Base-by-base conservation (phyloP, 2,329 filamentous ascomycete species). In the Fusarium protoensiforme region DNA sequence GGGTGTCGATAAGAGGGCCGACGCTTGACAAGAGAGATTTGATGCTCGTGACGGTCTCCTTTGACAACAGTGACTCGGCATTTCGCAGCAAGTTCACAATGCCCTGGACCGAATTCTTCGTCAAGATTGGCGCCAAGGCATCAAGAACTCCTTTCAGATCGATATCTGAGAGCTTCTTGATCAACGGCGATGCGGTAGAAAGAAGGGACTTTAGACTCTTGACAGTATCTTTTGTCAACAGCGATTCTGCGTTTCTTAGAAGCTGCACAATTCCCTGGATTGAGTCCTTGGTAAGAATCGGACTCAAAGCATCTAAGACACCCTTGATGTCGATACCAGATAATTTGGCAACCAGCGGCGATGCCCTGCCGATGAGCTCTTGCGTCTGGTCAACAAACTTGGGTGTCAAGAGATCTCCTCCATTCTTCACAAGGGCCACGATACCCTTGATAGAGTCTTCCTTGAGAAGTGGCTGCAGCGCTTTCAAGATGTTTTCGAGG, bases 321-420 rank as follows among this genome's bases (percentile, higher is more conserved):
- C 78, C 78, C 65, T 79, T 71, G 0, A 85, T 65, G n/a, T 84
- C 81, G 7, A 84, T 74, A 38, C 81, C 78, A 57, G 78, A 68
- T 1, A 81, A 31, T 18, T 74, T 74, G 5, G 80, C 69, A 10
- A 80, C 74, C 10, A 78, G 65, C 7, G 75, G 79, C 14, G 69
- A 76, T 11, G 71, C 77, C 18, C 72, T 76, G n/a, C 57, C 29
- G 62, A 73, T 31, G 74, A 59, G 33, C 64, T 60, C 61, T 75
- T 77, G 59, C 68, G 68, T 29, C 69, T 72, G 64, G n/a, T 72
- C 22, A 53, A 77, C 43, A 5, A 68, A 67, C 18, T 72, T 72
- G 35, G 20, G 64, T 18, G 64, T 70, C 0, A 75, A 20, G 0
- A 84, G 73, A 1, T 76, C 67, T 16, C 80, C 78, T 0, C 81